Conservation (phyloP, 176 grass and related monocot species). For the Aegilops speltoides region DNA sequence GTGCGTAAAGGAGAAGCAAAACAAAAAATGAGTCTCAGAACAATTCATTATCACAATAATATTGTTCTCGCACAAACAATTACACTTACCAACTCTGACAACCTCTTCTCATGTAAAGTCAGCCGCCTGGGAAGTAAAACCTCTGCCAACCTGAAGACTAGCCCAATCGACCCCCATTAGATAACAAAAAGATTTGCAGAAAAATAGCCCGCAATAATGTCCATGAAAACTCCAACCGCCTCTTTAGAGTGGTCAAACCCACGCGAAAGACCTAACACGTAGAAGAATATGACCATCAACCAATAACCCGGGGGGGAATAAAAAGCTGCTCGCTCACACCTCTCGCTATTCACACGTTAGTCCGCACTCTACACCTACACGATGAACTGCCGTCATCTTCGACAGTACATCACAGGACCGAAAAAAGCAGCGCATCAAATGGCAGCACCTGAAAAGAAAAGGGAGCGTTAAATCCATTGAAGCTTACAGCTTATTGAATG, state of each 20-base stretch:
- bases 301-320: neutral
- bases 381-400: neutral
- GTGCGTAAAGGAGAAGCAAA: neutral
- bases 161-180: neutral
- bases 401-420: neutral
- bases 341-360: slow-evolving; percentile 17
- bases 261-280: neutral
- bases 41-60: neutral
- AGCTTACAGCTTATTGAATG: neutral
- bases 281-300: neutral
- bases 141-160: neutral
- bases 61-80: neutral
- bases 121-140: neutral
- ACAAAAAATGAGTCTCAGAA: neutral
- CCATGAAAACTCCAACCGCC: neutral
- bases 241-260: neutral
- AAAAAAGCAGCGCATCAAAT: slow-evolving; percentile 2
- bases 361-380: slow-evolving; percentile 22
- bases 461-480: neutral
- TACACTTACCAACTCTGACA: neutral
- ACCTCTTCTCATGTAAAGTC: neutral
- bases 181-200: neutral
- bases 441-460: slow-evolving; percentile 44
- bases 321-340: slow-evolving; percentile 3
- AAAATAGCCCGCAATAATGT: slow-evolving; percentile 7